phyloP scores from a whole-genome alignment of 2,329 filamentous ascomycete genomes.

The Aureobasidium vineae region DNA sequence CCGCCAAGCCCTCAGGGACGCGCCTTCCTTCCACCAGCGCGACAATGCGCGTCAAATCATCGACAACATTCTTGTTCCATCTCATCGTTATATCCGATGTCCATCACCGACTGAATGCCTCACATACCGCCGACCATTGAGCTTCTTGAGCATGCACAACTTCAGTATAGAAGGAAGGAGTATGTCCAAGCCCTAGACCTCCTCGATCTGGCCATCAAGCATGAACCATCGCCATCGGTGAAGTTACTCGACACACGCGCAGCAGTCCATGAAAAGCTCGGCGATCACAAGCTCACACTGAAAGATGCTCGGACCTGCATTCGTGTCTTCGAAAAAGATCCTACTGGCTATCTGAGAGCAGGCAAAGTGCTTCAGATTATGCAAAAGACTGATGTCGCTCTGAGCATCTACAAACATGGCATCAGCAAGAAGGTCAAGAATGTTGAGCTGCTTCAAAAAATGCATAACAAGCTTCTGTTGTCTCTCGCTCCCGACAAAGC shows the following conservation, averaged over 20 bases:
- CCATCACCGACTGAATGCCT: constrained; percentile 19
- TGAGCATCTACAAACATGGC: constrained; percentile 59
- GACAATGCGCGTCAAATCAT: background rate
- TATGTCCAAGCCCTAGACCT: constrained; percentile 45
- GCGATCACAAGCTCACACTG: constrained; percentile 52
- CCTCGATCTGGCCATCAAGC: constrained; percentile 43
- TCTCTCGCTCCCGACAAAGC: constrained; percentile 45
- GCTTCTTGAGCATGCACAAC: constrained; percentile 44
- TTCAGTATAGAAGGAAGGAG: constrained; percentile 46
- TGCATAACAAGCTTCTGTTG: constrained; percentile 49
- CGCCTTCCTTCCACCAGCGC: constrained; percentile 7
- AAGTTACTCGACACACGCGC: constrained; percentile 55
- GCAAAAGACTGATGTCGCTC: constrained; percentile 53
- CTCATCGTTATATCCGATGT: background rate
- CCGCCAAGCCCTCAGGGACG: constrained; percentile 12
- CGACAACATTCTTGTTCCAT: background rate
- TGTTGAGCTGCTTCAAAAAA: constrained; percentile 29
- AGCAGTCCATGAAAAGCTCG: constrained; percentile 55
- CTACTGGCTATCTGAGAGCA: constrained; percentile 59
- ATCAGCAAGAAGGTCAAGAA: constrained; percentile 44
- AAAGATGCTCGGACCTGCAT: constrained; percentile 60
- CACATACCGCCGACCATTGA: constrained; percentile 23
- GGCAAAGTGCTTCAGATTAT: constrained; percentile 51
- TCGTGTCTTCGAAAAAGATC: constrained; percentile 49
- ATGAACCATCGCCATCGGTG: constrained; percentile 37